Base-by-base conservation (phyloP, 345 rosid genomes). In the Gossypium raimondii region DNA sequence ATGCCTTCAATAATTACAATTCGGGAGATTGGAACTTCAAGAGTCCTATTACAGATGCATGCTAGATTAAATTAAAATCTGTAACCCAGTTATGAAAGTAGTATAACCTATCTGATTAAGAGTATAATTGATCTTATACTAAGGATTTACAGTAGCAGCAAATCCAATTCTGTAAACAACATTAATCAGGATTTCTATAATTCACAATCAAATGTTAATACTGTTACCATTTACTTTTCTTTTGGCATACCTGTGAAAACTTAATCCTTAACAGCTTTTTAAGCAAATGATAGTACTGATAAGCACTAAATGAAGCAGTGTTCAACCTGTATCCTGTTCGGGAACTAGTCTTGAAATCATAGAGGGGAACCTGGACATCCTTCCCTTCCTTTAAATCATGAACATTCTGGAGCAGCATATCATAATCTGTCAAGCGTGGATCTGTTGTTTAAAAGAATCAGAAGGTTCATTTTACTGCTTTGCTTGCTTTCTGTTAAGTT, bases 351-450 rank as follows among this genome's bases (percentile, higher is more conserved):
- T 90, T 93, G 82, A 95, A 95, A 83, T 95, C 99, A 81, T 95
- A 95, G 67, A 95, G 85, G 72, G 99, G 99, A 77, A 93, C 94
- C 82, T 93, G 84, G 12, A 79, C 88, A 58, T 86, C 80, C 82
- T 88, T 95, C 73, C 98, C 99, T 25, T 78, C 90, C 85, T 87
- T 93, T 47, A 95, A 84, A 80, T 93, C 97, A 55, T 81, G 80
- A 60, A 95, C 81, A 84, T 93, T 88, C 89, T 88, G 74, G 50
- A 95, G 96, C 81, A 95, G 82, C 55, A 92, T 91, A 64, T 88
- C 99, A 69, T 93, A 93, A 80, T 95, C 99, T 8, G 98, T 95
- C 84, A 95, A 77, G 65, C 98, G 94, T 8, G 99, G 98, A 87
- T 93, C 99, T 95, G 93, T 38, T 4, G 18, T 62, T 63, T 13